Conservation (phyloP, 2,329 filamentous ascomycete genomes). For the Xylogone sp. region DNA sequence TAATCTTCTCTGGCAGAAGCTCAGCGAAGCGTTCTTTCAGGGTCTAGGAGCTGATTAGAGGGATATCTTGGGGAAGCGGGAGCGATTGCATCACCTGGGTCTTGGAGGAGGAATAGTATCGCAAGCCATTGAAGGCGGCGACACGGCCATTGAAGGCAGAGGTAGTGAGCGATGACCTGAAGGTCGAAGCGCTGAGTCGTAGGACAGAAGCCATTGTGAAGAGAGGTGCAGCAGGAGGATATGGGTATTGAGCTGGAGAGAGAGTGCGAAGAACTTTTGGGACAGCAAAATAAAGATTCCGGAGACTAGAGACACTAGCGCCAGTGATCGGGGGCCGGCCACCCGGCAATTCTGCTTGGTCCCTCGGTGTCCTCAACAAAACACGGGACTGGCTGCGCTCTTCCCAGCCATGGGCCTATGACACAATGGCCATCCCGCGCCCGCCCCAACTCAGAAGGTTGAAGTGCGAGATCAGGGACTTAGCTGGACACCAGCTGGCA, state of each 20-base stretch:
- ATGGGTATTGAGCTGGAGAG: neutral
- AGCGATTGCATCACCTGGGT: conserved; percentile 59
- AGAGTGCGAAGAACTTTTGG: neutral
- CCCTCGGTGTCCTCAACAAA: neutral
- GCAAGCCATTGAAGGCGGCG: conserved; percentile 74
- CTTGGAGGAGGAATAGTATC: conserved; percentile 92
- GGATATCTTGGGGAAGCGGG: conserved; percentile 15
- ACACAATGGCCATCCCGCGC: too few species aligned
- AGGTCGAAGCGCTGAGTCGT: conserved; percentile 75
- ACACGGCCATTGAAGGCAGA: conserved; percentile 65
- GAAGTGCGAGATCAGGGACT: too few species aligned
- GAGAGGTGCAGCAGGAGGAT: conserved; percentile 12
- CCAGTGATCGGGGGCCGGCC: neutral
- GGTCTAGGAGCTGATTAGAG: conserved; percentile 52
- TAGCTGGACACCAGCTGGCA: too few species aligned
- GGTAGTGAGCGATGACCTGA: conserved; percentile 71
- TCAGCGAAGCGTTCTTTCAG: conserved; percentile 98
- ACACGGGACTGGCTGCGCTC: neutral
- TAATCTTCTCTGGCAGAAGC: conserved; percentile 91
- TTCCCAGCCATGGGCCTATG: neutral
- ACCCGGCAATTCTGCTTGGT: neutral
- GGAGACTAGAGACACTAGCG: neutral
- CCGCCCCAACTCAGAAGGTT: too few species aligned
- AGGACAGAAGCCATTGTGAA: conserved; percentile 77
- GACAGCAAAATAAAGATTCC: neutral